phyloP scores from a whole-genome alignment of 768 basidiomycete genomes.

The Xanthoconium stramineum region DNA sequence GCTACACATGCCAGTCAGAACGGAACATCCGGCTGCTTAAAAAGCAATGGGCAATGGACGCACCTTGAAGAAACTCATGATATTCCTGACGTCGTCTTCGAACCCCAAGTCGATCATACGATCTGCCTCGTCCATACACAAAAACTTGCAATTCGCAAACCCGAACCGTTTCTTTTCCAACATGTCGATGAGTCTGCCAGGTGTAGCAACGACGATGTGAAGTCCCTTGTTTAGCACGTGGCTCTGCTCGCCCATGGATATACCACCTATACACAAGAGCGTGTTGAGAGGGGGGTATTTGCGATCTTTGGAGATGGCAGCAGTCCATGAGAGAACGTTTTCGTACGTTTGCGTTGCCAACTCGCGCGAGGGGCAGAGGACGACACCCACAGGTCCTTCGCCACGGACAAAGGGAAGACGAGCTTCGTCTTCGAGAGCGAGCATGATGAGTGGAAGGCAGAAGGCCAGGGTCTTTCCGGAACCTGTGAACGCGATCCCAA shows the following conservation, averaged over 20 bases:
- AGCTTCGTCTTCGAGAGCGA: slow-evolving; percentile 88
- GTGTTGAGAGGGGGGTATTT: slow-evolving; percentile 84
- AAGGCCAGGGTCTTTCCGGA: slow-evolving; percentile 99
- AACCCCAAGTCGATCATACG: slow-evolving; percentile 99
- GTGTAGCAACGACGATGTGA: slow-evolving; percentile 95
- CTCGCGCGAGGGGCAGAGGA: slow-evolving; percentile 96
- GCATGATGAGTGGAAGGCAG: slow-evolving; percentile 96
- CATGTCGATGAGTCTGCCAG: slow-evolving; percentile 97
- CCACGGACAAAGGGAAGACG: slow-evolving; percentile 87
- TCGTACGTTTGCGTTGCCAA: slow-evolving; percentile 97
- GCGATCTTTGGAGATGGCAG: slow-evolving; percentile 72
- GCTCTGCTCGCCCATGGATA: slow-evolving; percentile 97
- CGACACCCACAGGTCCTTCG: slow-evolving; percentile 95
- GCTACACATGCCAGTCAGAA: slow-evolving; percentile 40
- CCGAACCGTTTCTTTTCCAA: slow-evolving; percentile 92
- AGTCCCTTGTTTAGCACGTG: slow-evolving; percentile 88
- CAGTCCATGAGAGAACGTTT: slow-evolving; percentile 85
- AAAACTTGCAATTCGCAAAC: slow-evolving; percentile 89
- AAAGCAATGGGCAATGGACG: slow-evolving; percentile 12
- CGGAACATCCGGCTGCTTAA: no score
- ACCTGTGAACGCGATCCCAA: slow-evolving; percentile 98
- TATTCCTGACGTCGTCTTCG: slow-evolving; percentile 97
- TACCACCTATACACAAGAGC: slow-evolving; percentile 94
- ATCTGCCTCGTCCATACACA: slow-evolving; percentile 99
- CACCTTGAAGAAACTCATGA: slow-evolving; percentile 99